phyloP scores from a whole-genome alignment of 305 asterid genomes.

The Fraxinus xanthoxyloides region DNA sequence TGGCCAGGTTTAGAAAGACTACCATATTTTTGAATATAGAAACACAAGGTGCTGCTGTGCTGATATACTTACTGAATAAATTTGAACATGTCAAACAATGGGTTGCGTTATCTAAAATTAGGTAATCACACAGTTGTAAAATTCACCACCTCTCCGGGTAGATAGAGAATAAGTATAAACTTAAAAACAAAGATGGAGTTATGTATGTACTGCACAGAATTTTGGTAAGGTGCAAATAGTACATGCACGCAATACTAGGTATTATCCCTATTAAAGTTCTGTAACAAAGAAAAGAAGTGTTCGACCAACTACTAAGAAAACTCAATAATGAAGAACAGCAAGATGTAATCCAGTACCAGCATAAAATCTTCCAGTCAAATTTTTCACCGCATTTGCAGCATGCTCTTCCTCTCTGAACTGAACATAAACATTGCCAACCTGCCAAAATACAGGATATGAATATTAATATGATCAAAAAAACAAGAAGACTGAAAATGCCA shows the following conservation, averaged over 20 bases:
- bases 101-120: neutral
- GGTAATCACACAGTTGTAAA: neutral
- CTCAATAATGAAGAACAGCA: neutral
- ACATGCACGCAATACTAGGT: neutral
- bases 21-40: neutral
- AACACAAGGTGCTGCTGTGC: no score
- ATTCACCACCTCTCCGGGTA: neutral
- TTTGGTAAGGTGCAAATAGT: neutral
- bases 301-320: neutral
- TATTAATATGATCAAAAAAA: neutral
- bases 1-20: neutral
- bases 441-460: constrained; percentile 13
- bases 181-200: neutral
- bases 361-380: constrained; percentile 83
- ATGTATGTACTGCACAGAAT: neutral
- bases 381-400: constrained; percentile 80
- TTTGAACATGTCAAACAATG: neutral
- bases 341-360: constrained; percentile 53
- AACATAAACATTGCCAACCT: constrained; percentile 98
- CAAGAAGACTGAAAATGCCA: neutral
- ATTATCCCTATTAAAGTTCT: neutral
- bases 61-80: no score
- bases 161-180: neutral
- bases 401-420: constrained; percentile 97
- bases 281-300: neutral